These are phyloP conservation scores for Quercus mongolica DNA, from an alignment of 306 rosid genomes.

Conservation along the genomic window DNA sequence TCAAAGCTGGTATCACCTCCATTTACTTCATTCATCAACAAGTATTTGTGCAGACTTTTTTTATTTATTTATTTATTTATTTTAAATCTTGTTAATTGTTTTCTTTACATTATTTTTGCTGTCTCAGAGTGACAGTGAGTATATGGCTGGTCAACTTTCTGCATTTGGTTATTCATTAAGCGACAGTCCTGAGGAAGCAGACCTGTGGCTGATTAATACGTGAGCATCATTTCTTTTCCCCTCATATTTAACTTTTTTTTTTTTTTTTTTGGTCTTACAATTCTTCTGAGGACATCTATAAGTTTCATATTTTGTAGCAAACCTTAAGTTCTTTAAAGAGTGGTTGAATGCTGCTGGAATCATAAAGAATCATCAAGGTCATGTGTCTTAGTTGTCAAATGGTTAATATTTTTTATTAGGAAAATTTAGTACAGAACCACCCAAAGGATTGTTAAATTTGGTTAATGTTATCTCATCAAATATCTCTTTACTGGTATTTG, in stretches of 20 bases:
- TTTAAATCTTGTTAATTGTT: neutral
- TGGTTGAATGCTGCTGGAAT: too few species aligned
- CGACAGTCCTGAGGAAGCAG: conserved; percentile 82
- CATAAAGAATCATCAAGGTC: too few species aligned
- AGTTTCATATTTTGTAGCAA: neutral
- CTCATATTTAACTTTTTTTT: neutral
- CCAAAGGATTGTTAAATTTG: too few species aligned
- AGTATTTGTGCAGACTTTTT: neutral
- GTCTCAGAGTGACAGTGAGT: conserved; percentile 88
- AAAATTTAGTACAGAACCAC: too few species aligned
- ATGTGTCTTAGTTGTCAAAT: too few species aligned
- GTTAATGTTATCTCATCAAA: too few species aligned
- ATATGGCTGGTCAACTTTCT: conserved; percentile 97
- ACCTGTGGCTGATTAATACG: conserved; percentile 98
- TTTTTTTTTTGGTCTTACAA: neutral
- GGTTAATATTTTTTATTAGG: too few species aligned
- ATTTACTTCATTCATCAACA: neutral
- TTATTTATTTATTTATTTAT: neutral
- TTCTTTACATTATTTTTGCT: neutral
- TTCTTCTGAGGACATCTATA: neutral
- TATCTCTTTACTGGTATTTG: too few species aligned
- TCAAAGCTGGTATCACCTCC: neutral
- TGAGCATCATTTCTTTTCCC: conserved; percentile 28
- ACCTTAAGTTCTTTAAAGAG: too few species aligned
- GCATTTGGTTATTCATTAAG: conserved; percentile 82